Evolutionary conservation across 305 asterid species (phyloP).

Genomic region (Solanum hybrid): DNA sequence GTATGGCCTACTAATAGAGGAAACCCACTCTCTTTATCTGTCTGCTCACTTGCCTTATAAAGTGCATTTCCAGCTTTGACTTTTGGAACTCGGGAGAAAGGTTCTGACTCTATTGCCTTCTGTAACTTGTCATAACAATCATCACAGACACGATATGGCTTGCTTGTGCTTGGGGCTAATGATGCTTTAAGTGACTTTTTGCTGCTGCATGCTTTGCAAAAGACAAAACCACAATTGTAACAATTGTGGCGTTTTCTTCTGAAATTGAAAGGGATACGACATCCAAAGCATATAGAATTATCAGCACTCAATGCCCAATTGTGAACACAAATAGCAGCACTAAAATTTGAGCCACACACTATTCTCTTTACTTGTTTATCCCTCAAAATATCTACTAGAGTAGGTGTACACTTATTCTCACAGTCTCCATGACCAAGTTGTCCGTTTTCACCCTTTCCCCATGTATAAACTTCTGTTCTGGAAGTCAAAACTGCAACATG

Average conservation of each 20-base stretch:
- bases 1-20: constrained; percentile 25
- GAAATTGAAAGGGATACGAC: constrained; percentile 65
- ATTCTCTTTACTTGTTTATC: constrained; percentile 68
- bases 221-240: constrained; percentile 88
- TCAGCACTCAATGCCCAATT: constrained; percentile 69
- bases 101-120: constrained; percentile 32
- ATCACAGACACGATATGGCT: constrained; percentile 89
- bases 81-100: constrained; percentile 29
- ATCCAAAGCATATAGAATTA: constrained; percentile 63
- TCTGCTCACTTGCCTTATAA: constrained; percentile 26
- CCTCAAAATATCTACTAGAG: constrained; percentile 54
- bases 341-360: constrained; percentile 72
- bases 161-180: constrained; percentile 67
- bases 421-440: constrained; percentile 80
- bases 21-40: constrained; percentile 33
- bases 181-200: constrained; percentile 67
- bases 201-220: constrained; percentile 71
- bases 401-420: constrained; percentile 46
- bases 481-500: constrained; percentile 71
- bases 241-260: constrained; percentile 84
- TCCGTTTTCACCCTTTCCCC: constrained; percentile 86
- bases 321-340: constrained; percentile 71
- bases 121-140: constrained; percentile 68
- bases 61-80: constrained; percentile 28
- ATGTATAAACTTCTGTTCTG: constrained; percentile 69